Conservation (phyloP, 2,329 filamentous ascomycete genomes). For the Rosellinia necatrix region DNA sequence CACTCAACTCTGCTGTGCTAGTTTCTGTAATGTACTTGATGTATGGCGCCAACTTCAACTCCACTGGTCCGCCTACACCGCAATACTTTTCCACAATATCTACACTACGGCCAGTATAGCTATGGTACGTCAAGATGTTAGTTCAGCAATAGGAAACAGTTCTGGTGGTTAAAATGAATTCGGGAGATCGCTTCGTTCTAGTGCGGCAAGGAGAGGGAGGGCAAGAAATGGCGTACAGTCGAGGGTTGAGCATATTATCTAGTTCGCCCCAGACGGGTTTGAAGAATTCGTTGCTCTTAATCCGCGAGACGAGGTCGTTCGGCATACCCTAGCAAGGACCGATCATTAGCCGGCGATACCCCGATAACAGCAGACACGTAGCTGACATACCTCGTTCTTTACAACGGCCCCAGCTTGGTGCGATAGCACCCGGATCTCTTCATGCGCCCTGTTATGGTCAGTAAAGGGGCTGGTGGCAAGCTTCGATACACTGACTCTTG, state of each 20-base stretch:
- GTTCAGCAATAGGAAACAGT: no score
- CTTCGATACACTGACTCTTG: constrained; percentile 29
- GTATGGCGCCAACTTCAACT: constrained; percentile 47
- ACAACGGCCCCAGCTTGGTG: constrained; percentile 72
- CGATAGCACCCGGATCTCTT: constrained; percentile 81
- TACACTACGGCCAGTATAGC: constrained; percentile 50
- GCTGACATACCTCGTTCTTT: constrained; percentile 46
- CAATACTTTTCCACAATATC: constrained; percentile 53
- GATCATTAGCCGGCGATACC: no score
- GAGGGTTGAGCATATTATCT: constrained; percentile 68
- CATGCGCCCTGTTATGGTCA: constrained; percentile 63
- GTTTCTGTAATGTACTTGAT: constrained; percentile 42
- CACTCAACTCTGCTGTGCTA: constrained; percentile 45
- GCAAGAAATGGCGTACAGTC: constrained; percentile 41
- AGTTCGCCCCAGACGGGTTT: constrained; percentile 70
- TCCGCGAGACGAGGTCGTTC: constrained; percentile 83
- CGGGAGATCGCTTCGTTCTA: no score
- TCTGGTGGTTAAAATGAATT: no score
- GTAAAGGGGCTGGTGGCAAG: neutral
- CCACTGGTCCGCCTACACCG: constrained; percentile 45
- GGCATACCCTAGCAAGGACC: constrained; percentile 65
- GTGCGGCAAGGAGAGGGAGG: constrained; percentile 37
- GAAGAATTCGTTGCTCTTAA: constrained; percentile 76
- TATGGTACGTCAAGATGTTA: constrained; percentile 1
- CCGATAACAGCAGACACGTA: neutral